These are phyloP conservation scores for Cyamopsis tetragonoloba DNA, from an alignment of 306 rosid species.

Conservation along the genomic window DNA sequence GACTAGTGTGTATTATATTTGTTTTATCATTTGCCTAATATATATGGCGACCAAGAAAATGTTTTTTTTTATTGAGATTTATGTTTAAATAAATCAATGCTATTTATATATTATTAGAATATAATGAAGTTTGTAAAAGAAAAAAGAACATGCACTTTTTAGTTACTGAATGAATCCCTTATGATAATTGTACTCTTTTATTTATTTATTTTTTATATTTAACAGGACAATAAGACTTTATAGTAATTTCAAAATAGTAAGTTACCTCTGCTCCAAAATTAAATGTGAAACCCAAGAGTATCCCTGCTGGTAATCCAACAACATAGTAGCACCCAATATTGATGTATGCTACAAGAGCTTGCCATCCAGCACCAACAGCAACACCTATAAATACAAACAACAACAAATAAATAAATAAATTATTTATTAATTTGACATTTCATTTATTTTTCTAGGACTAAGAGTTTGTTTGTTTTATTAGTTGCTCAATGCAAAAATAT, in stretches of 20 bases:
- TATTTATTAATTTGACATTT: slow-evolving; percentile 5
- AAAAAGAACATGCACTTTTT: no score
- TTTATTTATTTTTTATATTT: neutral
- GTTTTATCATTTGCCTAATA: no score
- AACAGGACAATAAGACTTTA: no score
- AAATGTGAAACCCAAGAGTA: slow-evolving; percentile 63
- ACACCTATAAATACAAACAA: slow-evolving; percentile 59
- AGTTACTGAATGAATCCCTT: neutral
- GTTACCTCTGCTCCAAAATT: slow-evolving; percentile 56
- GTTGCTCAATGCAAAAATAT: no score
- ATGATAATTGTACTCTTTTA: neutral
- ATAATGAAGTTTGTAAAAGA: no score
- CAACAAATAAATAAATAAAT: neutral
- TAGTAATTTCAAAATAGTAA: neutral
- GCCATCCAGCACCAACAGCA: slow-evolving; percentile 94
- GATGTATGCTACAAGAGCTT: slow-evolving; percentile 70
- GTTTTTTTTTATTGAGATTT: no score
- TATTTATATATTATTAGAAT: no score
- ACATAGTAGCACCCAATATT: slow-evolving; percentile 67
- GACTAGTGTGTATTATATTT: no score
- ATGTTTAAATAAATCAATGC: no score
- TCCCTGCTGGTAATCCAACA: slow-evolving; percentile 76
- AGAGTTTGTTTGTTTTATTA: no score
- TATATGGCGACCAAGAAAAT: no score
- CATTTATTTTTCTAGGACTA: neutral